phyloP scores from a whole-genome alignment of 768 basidiomycete genomes.

The Trametes elegans region DNA sequence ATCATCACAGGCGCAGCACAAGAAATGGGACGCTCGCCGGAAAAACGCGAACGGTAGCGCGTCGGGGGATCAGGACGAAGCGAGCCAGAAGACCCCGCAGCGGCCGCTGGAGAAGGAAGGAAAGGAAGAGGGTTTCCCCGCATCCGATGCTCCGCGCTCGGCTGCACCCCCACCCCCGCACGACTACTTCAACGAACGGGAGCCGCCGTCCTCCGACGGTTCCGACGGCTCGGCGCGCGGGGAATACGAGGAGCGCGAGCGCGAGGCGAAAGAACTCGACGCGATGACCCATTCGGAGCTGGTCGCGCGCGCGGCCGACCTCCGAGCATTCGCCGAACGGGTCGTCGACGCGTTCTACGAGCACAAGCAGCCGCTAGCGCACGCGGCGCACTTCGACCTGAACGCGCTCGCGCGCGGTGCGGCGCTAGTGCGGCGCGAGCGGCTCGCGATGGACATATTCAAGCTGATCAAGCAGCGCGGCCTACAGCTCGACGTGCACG shows the following conservation, averaged over 20 bases:
- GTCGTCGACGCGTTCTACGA: constrained; percentile 45
- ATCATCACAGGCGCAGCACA: not conserved
- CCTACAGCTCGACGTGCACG: constrained; percentile 59
- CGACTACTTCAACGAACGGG: not conserved
- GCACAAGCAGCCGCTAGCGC: constrained; percentile 44
- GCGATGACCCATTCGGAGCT: constrained; percentile 23
- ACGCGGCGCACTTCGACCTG: constrained; percentile 48
- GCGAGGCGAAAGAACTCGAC: not conserved
- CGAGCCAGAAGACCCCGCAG: not conserved
- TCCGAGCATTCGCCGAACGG: constrained; percentile 40
- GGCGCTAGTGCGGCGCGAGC: constrained; percentile 51
- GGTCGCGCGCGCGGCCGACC: constrained; percentile 18
- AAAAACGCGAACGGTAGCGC: not conserved
- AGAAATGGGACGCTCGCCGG: constrained; percentile 2
- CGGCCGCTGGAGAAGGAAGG: not conserved
- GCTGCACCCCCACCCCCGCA: constrained; percentile 14
- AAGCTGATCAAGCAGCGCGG: constrained; percentile 43
- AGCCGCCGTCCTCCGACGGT: not conserved
- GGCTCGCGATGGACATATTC: constrained; percentile 48
- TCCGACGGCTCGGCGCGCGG: constrained; percentile 1
- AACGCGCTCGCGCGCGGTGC: constrained; percentile 63
- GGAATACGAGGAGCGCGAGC: not conserved
- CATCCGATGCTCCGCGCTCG: constrained; percentile 16
- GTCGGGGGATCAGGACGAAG: not conserved
- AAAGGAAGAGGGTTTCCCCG: constrained; percentile 10